phyloP scores from a whole-genome alignment of 208 protist genomes.

The Sergeia podlipaevii region DNA sequence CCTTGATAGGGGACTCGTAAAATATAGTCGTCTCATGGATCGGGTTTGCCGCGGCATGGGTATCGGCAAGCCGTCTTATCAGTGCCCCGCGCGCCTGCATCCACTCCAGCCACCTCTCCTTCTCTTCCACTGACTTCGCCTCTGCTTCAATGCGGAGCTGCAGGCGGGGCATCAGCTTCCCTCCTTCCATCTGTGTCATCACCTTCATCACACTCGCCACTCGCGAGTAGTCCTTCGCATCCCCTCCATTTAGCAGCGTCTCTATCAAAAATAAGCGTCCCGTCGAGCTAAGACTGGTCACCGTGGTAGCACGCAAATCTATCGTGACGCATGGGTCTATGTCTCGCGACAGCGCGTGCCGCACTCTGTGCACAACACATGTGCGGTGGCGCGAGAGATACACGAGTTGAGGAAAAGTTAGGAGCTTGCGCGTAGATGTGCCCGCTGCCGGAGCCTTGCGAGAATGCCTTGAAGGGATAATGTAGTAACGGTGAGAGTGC shows the following conservation, averaged over 20 bases:
- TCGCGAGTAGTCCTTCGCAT: neutral
- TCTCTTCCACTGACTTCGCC: neutral
- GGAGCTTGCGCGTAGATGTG: too few relatives aligned
- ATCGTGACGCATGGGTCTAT: slow-evolving; percentile 9
- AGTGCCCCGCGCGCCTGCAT: slow-evolving; percentile 7
- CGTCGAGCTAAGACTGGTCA: neutral
- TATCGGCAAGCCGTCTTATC: too few relatives aligned
- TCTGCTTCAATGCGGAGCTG: slow-evolving; percentile 8
- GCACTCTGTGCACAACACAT: slow-evolving; percentile 3
- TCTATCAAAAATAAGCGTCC: slow-evolving; percentile 8
- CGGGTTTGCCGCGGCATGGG: too few relatives aligned
- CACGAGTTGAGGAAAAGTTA: slow-evolving; percentile 3
- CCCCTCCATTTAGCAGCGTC: slow-evolving; percentile 1
- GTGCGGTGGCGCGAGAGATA: slow-evolving; percentile 8
- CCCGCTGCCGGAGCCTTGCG: too few relatives aligned
- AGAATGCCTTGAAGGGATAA: too few relatives aligned
- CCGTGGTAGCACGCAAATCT: slow-evolving; percentile 11
- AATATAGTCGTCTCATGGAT: too few relatives aligned
- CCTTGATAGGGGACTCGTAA: too few relatives aligned
- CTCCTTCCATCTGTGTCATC: too few relatives aligned
- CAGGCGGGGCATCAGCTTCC: too few relatives aligned
- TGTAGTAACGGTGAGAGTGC: too few relatives aligned
- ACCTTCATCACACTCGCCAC: neutral
- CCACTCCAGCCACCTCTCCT: slow-evolving; percentile 13
- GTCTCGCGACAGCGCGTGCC: neutral